A percentile compares a stretch with the other conserved stretches of the same genome.
Conservation (phyloP, 1,284 basidiomycete genomes). For the Moniliophthora roreri region DNA sequence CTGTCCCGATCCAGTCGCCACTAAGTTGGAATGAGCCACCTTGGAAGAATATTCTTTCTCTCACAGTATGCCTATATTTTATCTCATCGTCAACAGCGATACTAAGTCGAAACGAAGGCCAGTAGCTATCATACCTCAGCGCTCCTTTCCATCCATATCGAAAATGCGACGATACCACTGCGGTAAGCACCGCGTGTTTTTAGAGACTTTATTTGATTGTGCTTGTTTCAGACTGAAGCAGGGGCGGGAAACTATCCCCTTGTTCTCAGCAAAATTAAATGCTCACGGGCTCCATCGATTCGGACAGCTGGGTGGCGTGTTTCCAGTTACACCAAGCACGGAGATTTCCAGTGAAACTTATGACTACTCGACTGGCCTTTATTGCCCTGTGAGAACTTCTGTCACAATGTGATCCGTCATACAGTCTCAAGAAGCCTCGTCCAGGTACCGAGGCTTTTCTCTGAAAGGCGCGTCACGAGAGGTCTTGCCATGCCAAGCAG, state of each 20-base stretch:
- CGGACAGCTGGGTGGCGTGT: conserved; percentile 54
- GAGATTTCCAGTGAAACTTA: conserved; percentile 44
- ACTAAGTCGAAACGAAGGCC: conserved; percentile 29
- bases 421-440: conserved; percentile 3
- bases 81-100: conserved; percentile 9
- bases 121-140: conserved; percentile 59
- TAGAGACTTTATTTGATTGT: background rate
- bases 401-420: conserved; percentile 6
- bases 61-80: conserved; percentile 37
- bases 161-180: conserved; percentile 62
- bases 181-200: conserved; percentile 49
- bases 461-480: conserved; percentile 53
- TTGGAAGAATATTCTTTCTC: conserved; percentile 36
- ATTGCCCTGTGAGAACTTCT: conserved; percentile 20
- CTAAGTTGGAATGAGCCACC: conserved; percentile 41
- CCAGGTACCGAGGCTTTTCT: conserved; percentile 28
- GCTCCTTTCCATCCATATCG: conserved; percentile 65
- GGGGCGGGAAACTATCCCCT: conserved; percentile 42
- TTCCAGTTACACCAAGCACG: conserved; percentile 38
- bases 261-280: conserved; percentile 50
- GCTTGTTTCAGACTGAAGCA: conserved; percentile 33
- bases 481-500: conserved; percentile 46
- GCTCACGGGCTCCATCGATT: conserved; percentile 55
- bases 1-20: conserved; percentile 55
- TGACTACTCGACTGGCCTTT: conserved; percentile 30